phyloP scores from a whole-genome alignment of 31 red algal genomes.

The Asparagopsis taxiformis region DNA sequence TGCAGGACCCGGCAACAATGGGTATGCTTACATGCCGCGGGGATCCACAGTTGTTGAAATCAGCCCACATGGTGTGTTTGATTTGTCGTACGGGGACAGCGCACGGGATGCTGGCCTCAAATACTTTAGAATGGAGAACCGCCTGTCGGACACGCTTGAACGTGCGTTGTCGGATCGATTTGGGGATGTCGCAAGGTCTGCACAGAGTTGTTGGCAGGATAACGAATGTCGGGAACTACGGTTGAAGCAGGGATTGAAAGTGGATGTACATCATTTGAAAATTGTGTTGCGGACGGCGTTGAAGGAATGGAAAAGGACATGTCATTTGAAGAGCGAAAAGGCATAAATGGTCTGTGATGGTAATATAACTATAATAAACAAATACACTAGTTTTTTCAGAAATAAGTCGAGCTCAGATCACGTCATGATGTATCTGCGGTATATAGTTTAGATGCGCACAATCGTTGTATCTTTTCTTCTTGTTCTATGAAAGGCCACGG shows the following conservation, averaged over 20 bases:
- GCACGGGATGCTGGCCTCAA: background rate
- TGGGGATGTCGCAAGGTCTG: constrained; percentile 22
- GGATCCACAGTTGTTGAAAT: constrained; percentile 53
- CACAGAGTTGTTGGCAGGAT: constrained; percentile 5
- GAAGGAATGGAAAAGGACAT: constrained; percentile 6
- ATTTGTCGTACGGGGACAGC: background rate
- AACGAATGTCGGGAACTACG: constrained; percentile 4
- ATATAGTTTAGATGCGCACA: too few species aligned
- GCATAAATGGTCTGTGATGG: too few species aligned
- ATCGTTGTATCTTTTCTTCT: too few species aligned
- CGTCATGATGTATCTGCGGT: too few species aligned
- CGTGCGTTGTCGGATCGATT: constrained; percentile 11
- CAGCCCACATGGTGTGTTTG: constrained; percentile 22
- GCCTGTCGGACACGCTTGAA: background rate
- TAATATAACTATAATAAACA: too few species aligned
- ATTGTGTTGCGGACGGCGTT: background rate
- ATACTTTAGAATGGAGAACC: background rate
- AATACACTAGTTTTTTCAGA: too few species aligned
- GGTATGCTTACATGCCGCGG: constrained; percentile 32
- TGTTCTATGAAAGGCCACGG: too few species aligned
- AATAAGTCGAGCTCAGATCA: too few species aligned
- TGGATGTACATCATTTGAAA: constrained; percentile 16
- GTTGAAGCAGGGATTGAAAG: background rate
- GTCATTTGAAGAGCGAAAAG: too few species aligned
- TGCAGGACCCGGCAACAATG: constrained; percentile 21